Percentiles rank a stretch among this genome's conserved stretches.
Evolutionary conservation across 1,139 yeast species (phyloP).

Genomic region (Petasospora fabianii): DNA sequence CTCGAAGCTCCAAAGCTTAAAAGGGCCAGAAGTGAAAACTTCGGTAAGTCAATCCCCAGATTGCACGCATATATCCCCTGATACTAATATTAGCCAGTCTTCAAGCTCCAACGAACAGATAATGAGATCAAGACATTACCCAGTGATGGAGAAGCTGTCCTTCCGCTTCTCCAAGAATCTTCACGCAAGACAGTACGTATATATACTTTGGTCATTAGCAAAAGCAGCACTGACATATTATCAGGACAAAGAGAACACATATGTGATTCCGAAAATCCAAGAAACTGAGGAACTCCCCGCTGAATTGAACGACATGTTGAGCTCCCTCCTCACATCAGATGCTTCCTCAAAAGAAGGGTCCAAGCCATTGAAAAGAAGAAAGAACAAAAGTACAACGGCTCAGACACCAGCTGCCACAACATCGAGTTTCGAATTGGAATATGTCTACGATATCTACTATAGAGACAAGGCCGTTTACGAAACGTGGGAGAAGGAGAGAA

Average conservation of each 20-base stretch:
- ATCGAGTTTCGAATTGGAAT: conserved; percentile 46
- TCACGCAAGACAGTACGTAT: conserved; percentile 16
- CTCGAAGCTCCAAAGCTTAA: conserved; percentile 31
- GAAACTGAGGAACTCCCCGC: conserved; percentile 47
- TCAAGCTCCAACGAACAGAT: conserved; percentile 65
- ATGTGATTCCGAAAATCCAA: conserved; percentile 23
- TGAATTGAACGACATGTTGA: conserved; percentile 67
- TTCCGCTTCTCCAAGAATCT: conserved; percentile 25
- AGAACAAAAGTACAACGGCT: conserved; percentile 24
- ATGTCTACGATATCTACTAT: conserved; percentile 87
- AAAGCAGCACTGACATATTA: conserved; percentile 1
- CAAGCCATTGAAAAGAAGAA: conserved; percentile 24
- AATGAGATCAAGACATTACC: conserved; percentile 29
- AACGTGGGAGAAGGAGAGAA: conserved; percentile 45
- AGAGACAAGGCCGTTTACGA: conserved; percentile 49
- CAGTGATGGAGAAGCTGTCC: conserved; percentile 20
- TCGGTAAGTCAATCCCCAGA: conserved; percentile 9
- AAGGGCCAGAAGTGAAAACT: conserved; percentile 22
- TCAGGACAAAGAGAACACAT: conserved; percentile 36
- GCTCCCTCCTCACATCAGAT: conserved; percentile 42
- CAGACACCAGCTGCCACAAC: not conserved
- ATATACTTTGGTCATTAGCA: no score
- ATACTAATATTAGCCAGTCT: conserved; percentile 35
- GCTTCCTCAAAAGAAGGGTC: conserved; percentile 6
- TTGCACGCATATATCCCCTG: not conserved